phyloP scores from a whole-genome alignment of 257 asterid species.

The Solanum pinnatisectum region DNA sequence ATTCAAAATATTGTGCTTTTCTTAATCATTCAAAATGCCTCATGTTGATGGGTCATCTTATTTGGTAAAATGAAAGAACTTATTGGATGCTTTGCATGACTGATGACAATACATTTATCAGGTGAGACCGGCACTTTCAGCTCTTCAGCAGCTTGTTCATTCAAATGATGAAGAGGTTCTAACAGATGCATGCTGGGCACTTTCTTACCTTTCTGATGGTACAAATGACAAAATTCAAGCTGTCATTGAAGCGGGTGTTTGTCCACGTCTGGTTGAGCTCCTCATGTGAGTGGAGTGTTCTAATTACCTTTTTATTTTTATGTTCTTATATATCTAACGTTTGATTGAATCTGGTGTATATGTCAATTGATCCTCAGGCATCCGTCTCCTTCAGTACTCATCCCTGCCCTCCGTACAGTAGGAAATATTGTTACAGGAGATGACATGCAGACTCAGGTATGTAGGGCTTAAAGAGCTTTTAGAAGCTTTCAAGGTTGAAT shows the following conservation, averaged over 20 bases:
- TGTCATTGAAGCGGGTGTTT: slow-evolving; percentile 81
- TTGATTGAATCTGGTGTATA: background rate
- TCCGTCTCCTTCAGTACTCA: slow-evolving; percentile 88
- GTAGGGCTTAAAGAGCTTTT: background rate
- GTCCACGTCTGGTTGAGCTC: slow-evolving; percentile 75
- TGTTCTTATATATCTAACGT: background rate
- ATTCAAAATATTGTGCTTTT: background rate
- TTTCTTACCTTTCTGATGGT: slow-evolving; percentile 92
- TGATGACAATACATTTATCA: slow-evolving; percentile 14
- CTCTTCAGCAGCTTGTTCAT: slow-evolving; percentile 61
- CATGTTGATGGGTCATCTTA: background rate
- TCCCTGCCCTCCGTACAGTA: slow-evolving; percentile 91
- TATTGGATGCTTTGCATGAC: background rate
- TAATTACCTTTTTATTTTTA: background rate
- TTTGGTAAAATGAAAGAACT: background rate
- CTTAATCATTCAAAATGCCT: background rate
- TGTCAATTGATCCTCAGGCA: slow-evolving; percentile 36
- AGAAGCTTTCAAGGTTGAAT: background rate
- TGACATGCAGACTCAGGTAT: slow-evolving; percentile 82
- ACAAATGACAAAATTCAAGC: slow-evolving; percentile 92
- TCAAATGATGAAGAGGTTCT: slow-evolving; percentile 90
- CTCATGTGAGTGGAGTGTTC: slow-evolving; percentile 56
- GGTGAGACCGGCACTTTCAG: slow-evolving; percentile 88
- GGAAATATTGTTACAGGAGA: slow-evolving; percentile 96
- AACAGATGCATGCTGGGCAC: slow-evolving; percentile 99